A percentile compares a stretch with the other conserved stretches of the same genome.
Conservation (phyloP, 331 rosid species). For the Saraca asoca region DNA sequence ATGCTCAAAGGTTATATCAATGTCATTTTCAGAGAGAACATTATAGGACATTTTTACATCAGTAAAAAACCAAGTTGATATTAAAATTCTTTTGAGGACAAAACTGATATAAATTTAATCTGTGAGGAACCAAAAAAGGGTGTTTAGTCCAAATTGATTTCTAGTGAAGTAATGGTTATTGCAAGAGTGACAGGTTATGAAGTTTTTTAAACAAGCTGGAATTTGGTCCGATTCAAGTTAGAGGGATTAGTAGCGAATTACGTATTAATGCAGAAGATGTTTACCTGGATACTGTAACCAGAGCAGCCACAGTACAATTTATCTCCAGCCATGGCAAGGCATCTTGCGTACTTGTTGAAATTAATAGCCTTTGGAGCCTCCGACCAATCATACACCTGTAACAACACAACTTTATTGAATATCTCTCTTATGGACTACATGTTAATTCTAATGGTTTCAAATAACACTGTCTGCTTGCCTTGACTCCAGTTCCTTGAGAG, state of each 20-base stretch:
- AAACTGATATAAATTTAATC: too few species aligned
- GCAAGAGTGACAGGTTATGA: not conserved
- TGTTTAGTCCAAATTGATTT: not conserved
- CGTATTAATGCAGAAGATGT: slow-evolving; percentile 17
- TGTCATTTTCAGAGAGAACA: too few species aligned
- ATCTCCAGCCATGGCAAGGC: slow-evolving; percentile 67
- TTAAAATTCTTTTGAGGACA: too few species aligned
- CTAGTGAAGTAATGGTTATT: not conserved
- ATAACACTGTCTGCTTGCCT: slow-evolving; percentile 50
- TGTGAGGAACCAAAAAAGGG: too few species aligned
- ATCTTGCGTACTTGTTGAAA: slow-evolving; percentile 75
- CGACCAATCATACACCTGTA: slow-evolving; percentile 68
- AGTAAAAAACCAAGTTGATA: too few species aligned
- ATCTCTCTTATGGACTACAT: slow-evolving; percentile 20
- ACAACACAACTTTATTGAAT: slow-evolving; percentile 18
- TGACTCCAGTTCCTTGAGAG: slow-evolving; percentile 84
- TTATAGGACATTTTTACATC: too few species aligned
- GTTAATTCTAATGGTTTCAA: slow-evolving; percentile 16
- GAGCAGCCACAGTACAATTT: slow-evolving; percentile 88
- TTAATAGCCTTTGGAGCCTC: slow-evolving; percentile 69
- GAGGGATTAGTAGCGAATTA: too few species aligned
- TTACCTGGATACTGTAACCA: slow-evolving; percentile 80
- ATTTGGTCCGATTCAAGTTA: too few species aligned
- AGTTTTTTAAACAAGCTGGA: too few species aligned
- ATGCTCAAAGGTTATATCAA: too few species aligned